A percentile compares a stretch with the other conserved stretches of the same genome.
These are phyloP conservation scores for Chlorella ohadii DNA, from an alignment of 139 green algal species.

Conservation along the genomic window DNA sequence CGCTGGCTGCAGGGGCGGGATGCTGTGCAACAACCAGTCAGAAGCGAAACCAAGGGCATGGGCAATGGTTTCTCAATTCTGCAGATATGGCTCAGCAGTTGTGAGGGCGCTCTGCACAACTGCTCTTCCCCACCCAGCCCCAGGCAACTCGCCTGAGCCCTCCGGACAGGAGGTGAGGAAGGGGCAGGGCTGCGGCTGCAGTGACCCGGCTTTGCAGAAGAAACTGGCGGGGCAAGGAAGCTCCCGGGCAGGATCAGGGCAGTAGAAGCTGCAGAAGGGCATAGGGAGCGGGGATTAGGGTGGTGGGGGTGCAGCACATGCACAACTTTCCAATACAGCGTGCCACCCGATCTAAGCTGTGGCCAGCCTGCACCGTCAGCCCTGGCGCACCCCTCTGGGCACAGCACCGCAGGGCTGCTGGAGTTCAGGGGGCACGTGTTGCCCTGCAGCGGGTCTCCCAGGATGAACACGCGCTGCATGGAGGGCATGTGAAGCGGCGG, in stretches of 20 bases:
- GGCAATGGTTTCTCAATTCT: too few relatives aligned
- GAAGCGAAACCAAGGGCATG: too few relatives aligned
- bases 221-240: conserved; percentile 45
- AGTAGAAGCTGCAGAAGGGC: conserved; percentile 42
- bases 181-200: conserved; percentile 44
- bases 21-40: too few relatives aligned
- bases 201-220: conserved; percentile 53
- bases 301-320: too few relatives aligned
- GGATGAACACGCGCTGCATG: conserved; percentile 38
- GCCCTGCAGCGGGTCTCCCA: conserved; percentile 43
- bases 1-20: neutral
- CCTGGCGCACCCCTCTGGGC: conserved; percentile 27
- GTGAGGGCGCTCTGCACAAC: too few relatives aligned
- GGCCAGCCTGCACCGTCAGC: neutral
- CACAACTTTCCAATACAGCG: too few relatives aligned
- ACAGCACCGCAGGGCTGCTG: conserved; percentile 16
- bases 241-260: conserved; percentile 32
- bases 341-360: too few relatives aligned
- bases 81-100: too few relatives aligned
- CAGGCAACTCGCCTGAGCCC: conserved; percentile 31
- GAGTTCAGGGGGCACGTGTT: conserved; percentile 56
- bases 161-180: conserved; percentile 47
- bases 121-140: too few relatives aligned
- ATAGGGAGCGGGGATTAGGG: neutral
- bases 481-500: too few relatives aligned